Evolutionary conservation across 2,329 filamentous ascomycete species (phyloP), one percentile per base, ranked within the genome.

Genomic region (Gyromitra esculenta): DNA sequence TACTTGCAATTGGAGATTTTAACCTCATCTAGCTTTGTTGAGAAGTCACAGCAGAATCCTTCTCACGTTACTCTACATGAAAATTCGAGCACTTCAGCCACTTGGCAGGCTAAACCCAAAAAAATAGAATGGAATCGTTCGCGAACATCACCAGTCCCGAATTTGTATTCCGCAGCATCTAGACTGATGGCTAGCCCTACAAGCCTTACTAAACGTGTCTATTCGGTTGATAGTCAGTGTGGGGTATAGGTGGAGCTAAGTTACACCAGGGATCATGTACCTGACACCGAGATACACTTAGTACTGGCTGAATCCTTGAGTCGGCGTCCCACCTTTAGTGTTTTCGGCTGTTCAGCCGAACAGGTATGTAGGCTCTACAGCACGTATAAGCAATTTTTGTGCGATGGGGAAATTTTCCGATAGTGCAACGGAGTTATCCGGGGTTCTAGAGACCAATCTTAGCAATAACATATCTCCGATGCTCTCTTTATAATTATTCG

Each of bases 401-500:
- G n/a, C 15, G 7, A 21, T 35, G 62, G 70, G 39, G 45, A 35
- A n/a, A 11, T 18, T 52, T 73, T 60, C 70, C 70, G 70, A 50
- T 41, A 41, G 62, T 41, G 54, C 70, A 57, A 52, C 50, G 39
- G 69, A 56, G 39, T 18, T 41, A 52, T 41, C 43, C 54, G 18
- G 56, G 9, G 52, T 25, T 62, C 13, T 21, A 43, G 7, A 62
- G 37, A 57, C 54, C 21, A 37, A 39, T 13, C 54, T 48, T 41
- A 54, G 59, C 43, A 62, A 50, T 39, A 39, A 39, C 25, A 60
- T 62, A 70, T 52, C 43, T 70, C 56, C n/a, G 56, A 59, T 69
- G 25, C 8, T 18, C n/a, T 35, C 31, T 35, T 5, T 13, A 25
- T 56, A 56, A 35, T n/a, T 65, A 31, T 7, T 21, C 13, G 25